These are phyloP conservation scores for Pelargonium cotyledonis DNA, from an alignment of 441 rosid genomes.

Conservation along the genomic window DNA sequence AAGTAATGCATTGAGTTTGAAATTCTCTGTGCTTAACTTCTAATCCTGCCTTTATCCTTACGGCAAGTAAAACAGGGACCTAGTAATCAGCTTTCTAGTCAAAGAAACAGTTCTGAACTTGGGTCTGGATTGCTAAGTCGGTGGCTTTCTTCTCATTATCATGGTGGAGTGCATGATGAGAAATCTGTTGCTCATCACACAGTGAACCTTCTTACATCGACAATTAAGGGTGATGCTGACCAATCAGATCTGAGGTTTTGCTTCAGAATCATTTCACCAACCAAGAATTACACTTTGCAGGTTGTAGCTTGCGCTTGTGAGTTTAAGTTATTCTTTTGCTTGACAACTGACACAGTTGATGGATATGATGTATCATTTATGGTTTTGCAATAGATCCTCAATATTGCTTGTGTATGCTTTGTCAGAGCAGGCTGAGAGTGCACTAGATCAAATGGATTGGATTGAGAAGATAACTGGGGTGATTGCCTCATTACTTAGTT, in stretches of 20 bases:
- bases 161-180: conserved; percentile 95
- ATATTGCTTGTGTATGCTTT: conserved; percentile 41
- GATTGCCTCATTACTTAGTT: conserved; percentile 95
- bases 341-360: not conserved
- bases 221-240: conserved; percentile 93
- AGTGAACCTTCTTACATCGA: conserved; percentile 96
- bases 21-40: conserved; percentile 10
- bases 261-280: conserved; percentile 97
- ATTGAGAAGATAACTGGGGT: conserved; percentile 99
- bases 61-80: conserved; percentile 45
- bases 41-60: conserved; percentile 12
- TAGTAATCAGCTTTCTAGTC: conserved; percentile 69
- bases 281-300: conserved; percentile 97
- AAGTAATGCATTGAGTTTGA: conserved; percentile 9
- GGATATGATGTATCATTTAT: not conserved
- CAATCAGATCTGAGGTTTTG: conserved; percentile 98
- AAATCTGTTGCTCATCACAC: conserved; percentile 99
- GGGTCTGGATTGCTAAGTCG: conserved; percentile 95
- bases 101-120: conserved; percentile 91
- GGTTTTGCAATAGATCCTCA: conserved; percentile 25
- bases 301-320: conserved; percentile 35
- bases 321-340: conserved; percentile 12
- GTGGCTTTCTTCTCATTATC: conserved; percentile 89
- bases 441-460: conserved; percentile 98
- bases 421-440: conserved; percentile 99